phyloP scores from a whole-genome alignment of 495 filamentous ascomycete species.

The Trichoderma erinaceum region DNA sequence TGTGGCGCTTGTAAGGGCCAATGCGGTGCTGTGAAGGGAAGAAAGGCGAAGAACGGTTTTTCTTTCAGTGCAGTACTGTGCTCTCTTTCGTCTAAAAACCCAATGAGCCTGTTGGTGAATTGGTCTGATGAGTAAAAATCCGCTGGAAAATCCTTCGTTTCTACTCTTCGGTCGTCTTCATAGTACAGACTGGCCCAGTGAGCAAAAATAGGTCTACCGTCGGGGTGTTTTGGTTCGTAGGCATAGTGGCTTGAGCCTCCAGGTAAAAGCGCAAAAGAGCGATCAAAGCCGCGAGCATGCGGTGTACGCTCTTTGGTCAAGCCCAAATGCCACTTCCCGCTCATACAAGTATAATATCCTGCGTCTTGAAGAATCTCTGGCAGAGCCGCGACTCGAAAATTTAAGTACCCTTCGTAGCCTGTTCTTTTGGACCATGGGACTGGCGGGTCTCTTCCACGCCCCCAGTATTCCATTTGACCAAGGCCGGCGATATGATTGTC shows the following conservation, averaged over 20 bases:
- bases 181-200: conserved; percentile 41
- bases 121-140: conserved; percentile 48
- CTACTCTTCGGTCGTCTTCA: conserved; percentile 41
- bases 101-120: conserved; percentile 44
- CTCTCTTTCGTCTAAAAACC: conserved; percentile 46
- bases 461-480: conserved; percentile 29
- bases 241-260: conserved; percentile 48
- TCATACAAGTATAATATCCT: conserved; percentile 54
- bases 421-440: conserved; percentile 30
- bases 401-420: conserved; percentile 57
- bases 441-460: not conserved
- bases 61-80: conserved; percentile 30
- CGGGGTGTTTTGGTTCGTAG: conserved; percentile 27
- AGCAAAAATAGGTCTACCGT: conserved; percentile 16
- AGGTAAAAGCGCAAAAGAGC: conserved; percentile 30
- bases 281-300: conserved; percentile 30
- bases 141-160: conserved; percentile 39
- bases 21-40: conserved; percentile 52
- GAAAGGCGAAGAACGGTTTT: conserved; percentile 52
- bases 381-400: conserved; percentile 51
- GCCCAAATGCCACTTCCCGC: conserved; percentile 52
- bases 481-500: conserved; percentile 42
- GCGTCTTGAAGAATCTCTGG: conserved; percentile 53
- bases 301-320: conserved; percentile 24
- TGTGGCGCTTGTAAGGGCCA: conserved; percentile 52